These are phyloP conservation scores for Pleurotus citrinopileatus DNA, from an alignment of 768 basidiomycete species.

Conservation along the genomic window DNA sequence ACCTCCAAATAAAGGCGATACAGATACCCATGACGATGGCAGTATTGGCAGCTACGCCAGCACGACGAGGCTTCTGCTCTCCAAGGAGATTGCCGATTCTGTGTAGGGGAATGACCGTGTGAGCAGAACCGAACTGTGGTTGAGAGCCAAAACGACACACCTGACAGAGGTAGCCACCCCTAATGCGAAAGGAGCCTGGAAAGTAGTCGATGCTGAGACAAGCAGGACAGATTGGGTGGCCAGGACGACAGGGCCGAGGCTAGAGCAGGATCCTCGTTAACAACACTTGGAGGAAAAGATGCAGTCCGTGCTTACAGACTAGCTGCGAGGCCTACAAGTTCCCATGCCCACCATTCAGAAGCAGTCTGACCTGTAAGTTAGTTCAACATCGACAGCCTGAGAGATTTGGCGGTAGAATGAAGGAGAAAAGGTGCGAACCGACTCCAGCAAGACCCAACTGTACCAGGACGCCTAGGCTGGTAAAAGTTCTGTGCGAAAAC, in stretches of 20 bases:
- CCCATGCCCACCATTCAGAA: conserved; percentile 98
- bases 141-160: conserved; percentile 31
- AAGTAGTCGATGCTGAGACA: conserved; percentile 71
- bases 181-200: conserved; percentile 81
- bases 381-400: neutral
- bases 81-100: conserved; percentile 91
- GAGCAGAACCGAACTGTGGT: neutral
- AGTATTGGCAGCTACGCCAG: conserved; percentile 62
- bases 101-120: conserved; percentile 1
- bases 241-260: conserved; percentile 75
- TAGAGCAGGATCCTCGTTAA: conserved; percentile 21
- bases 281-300: neutral
- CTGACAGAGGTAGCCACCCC: conserved; percentile 84
- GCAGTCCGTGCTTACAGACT: conserved; percentile 43
- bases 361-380: conserved; percentile 60
- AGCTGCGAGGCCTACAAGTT: conserved; percentile 64
- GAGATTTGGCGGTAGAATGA: neutral
- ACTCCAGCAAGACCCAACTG: conserved; percentile 83
- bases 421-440: conserved; percentile 33
- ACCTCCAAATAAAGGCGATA: conserved; percentile 71
- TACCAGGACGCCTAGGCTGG: conserved; percentile 62
- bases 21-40: conserved; percentile 63
- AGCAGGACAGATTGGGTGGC: conserved; percentile 89
- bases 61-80: conserved; percentile 70
- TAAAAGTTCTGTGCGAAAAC: conserved; percentile 59